Evolutionary conservation across 805 yeast genomes (phyloP).

Genomic region (Barnettozyma salicaria): DNA sequence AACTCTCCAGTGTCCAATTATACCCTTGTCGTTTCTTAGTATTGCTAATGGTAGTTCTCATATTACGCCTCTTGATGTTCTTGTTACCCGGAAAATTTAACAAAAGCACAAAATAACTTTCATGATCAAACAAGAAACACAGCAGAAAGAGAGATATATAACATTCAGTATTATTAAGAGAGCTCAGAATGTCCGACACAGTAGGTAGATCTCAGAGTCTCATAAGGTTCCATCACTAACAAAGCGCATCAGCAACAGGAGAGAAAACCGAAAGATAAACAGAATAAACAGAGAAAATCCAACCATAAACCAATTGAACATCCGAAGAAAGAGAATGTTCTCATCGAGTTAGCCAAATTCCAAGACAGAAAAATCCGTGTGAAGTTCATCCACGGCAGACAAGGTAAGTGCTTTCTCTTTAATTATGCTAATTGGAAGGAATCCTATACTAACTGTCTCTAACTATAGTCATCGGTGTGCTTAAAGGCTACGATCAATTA

Average conservation of each 20-base stretch:
- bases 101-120: too few relatives aligned
- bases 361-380: constrained; percentile 69
- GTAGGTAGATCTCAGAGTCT: too few relatives aligned
- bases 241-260: constrained; percentile 9
- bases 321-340: constrained; percentile 90
- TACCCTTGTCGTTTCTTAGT: not conserved
- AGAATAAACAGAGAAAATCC: constrained; percentile 8
- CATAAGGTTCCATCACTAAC: too few relatives aligned
- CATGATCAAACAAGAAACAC: not conserved
- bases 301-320: constrained; percentile 42
- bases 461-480: constrained; percentile 50
- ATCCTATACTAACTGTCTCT: constrained; percentile 6
- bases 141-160: too few relatives aligned
- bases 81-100: too few relatives aligned
- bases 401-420: constrained; percentile 27
- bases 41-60: too few relatives aligned
- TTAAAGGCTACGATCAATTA: constrained; percentile 80
- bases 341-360: constrained; percentile 71
- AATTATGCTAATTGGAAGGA: too few relatives aligned
- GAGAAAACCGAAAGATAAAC: constrained; percentile 1
- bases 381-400: constrained; percentile 81
- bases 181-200: constrained; percentile 4
- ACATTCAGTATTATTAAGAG: too few relatives aligned
- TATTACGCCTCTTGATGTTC: too few relatives aligned
- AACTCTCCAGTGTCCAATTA: not conserved